Percentiles rank a stretch among this genome's conserved stretches.
Evolutionary conservation across 495 filamentous ascomycete species (phyloP).

Genomic region (Penicillium maclennaniae): DNA sequence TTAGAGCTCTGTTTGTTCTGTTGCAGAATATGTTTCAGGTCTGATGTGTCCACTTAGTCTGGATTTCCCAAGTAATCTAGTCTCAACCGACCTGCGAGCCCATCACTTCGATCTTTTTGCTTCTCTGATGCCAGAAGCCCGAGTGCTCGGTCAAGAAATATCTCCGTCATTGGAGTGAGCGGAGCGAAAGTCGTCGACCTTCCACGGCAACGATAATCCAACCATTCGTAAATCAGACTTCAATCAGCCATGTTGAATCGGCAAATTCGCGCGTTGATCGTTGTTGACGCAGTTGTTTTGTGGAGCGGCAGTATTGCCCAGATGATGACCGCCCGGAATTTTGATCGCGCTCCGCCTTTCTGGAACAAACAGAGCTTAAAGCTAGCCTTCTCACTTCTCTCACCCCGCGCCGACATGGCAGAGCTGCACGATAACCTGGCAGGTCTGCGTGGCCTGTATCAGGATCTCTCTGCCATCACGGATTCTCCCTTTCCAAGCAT

Average conservation of each 20-base stretch:
- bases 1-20: slow-evolving; percentile 54
- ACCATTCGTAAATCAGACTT: not conserved
- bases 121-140: slow-evolving; percentile 49
- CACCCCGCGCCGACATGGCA: slow-evolving; percentile 35
- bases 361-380: slow-evolving; percentile 32
- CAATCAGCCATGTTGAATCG: slow-evolving; percentile 1
- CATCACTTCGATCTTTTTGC: slow-evolving; percentile 48
- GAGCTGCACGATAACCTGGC: slow-evolving; percentile 60
- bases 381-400: slow-evolving; percentile 19
- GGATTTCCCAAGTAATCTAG: not conserved
- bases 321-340: slow-evolving; percentile 32
- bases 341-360: slow-evolving; percentile 43
- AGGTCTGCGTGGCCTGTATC: slow-evolving; percentile 70
- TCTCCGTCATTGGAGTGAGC: slow-evolving; percentile 28
- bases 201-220: not conserved
- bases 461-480: slow-evolving; percentile 67
- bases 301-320: slow-evolving; percentile 20
- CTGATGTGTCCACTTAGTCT: slow-evolving; percentile 21
- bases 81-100: slow-evolving; percentile 46
- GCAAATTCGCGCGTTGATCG: not conserved
- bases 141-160: slow-evolving; percentile 39
- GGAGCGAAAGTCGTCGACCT: not conserved
- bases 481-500: slow-evolving; percentile 58
- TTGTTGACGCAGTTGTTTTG: slow-evolving; percentile 9
- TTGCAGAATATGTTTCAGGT: slow-evolving; percentile 61